A percentile compares a stretch with the other conserved stretches of the same genome.
These are phyloP conservation scores for Senecio squalidus DNA, from an alignment of 140 eudicot species.

Conservation along the genomic window DNA sequence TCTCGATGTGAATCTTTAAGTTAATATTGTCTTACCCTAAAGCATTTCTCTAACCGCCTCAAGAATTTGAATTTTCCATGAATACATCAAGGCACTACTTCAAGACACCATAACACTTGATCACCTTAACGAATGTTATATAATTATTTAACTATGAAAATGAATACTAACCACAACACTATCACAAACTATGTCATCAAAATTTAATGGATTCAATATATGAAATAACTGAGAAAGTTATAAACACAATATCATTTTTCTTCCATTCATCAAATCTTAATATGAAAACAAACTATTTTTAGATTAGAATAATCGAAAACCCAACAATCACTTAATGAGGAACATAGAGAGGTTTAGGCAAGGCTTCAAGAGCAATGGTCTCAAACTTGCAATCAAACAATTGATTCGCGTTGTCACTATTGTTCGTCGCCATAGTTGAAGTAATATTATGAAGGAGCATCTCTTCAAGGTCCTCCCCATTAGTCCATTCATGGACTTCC, in stretches of 20 bases:
- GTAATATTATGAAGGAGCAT: slow-evolving; percentile 27
- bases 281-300: neutral
- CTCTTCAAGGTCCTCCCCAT: slow-evolving; percentile 49
- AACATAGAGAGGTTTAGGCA: slow-evolving; percentile 36
- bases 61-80: no score
- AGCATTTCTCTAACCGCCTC: no score
- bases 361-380: slow-evolving; percentile 27
- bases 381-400: slow-evolving; percentile 51
- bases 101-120: no score
- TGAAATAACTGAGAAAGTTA: no score
- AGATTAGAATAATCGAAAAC: neutral
- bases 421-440: neutral
- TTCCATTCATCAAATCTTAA: neutral
- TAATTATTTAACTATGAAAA: no score
- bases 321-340: slow-evolving; percentile 15
- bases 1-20: no score
- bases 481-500: slow-evolving; percentile 52
- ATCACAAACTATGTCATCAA: no score
- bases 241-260: no score
- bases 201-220: no score
- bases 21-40: slow-evolving; percentile 78
- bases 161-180: no score
- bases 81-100: no score
- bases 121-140: no score
- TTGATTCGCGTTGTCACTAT: slow-evolving; percentile 11